Percentiles rank a stretch among this genome's conserved stretches.
These are phyloP conservation scores for Euphorbia corollata DNA, from an alignment of 441 rosid genomes.

Conservation along the genomic window DNA sequence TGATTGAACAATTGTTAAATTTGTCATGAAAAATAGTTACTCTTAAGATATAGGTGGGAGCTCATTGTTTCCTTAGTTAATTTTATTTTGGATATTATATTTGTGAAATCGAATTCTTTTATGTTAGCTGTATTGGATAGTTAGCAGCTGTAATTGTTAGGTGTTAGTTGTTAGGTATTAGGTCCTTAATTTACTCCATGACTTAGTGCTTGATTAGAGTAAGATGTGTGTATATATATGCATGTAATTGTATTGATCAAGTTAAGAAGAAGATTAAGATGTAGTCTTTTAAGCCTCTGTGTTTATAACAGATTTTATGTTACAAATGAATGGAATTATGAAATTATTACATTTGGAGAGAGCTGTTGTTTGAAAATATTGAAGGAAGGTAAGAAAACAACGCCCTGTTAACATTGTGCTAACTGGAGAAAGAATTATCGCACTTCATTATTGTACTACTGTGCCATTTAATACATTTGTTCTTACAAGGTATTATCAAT, in stretches of 20 bases:
- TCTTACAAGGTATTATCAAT: background rate
- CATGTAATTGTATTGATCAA: no score
- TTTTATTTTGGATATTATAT: background rate
- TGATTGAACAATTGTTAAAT: background rate
- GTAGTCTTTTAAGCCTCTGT: no score
- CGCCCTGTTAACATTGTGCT: background rate
- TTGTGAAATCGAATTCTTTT: background rate
- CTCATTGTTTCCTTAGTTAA: conserved; percentile 2
- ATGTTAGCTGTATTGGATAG: no score
- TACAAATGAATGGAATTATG: background rate
- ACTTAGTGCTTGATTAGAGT: no score
- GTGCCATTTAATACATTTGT: background rate
- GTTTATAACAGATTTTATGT: no score
- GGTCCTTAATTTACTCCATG: no score
- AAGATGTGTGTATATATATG: no score
- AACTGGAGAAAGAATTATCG: background rate
- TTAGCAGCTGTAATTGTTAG: no score
- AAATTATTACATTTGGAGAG: background rate
- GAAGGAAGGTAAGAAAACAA: background rate
- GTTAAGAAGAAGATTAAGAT: no score
- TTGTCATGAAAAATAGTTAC: background rate
- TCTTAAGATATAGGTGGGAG: background rate
- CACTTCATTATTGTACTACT: background rate
- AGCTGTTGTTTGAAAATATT: no score
- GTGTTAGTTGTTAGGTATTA: no score